Conservation (phyloP, 768 basidiomycete species). For the Trametes meyenii region DNA sequence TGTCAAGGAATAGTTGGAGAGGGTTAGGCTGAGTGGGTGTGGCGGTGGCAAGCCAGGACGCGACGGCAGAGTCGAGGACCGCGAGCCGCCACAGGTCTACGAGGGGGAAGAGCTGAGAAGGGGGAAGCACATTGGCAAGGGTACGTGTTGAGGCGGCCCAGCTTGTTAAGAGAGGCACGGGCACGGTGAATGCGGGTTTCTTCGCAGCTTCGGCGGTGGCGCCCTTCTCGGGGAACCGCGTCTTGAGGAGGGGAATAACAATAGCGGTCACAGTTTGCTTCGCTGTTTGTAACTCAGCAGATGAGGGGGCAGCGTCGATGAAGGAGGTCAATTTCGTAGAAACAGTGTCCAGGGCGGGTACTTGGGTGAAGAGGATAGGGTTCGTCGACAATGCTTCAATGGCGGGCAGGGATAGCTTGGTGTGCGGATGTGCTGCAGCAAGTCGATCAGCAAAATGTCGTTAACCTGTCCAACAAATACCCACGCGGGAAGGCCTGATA, state of each 20-base stretch:
- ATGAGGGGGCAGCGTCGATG: constrained; percentile 52
- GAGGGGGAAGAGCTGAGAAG: constrained; percentile 72
- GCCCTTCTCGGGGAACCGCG: constrained; percentile 46
- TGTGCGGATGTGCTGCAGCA: constrained; percentile 73
- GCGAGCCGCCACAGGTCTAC: constrained; percentile 84
- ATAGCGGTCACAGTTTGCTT: constrained; percentile 51
- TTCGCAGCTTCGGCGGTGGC: constrained; percentile 9
- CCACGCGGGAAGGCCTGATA: constrained; percentile 81
- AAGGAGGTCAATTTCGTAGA: constrained; percentile 62
- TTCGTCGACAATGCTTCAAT: constrained; percentile 65
- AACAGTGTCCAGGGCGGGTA: constrained; percentile 69
- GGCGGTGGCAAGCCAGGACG: constrained; percentile 47
- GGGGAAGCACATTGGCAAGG: constrained; percentile 49
- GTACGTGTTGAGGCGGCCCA: constrained; percentile 53
- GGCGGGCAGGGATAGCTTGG: constrained; percentile 57
- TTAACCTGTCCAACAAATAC: constrained; percentile 32
- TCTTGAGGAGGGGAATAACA: constrained; percentile 68
- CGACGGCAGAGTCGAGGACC: constrained; percentile 62
- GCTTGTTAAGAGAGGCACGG: constrained; percentile 42
- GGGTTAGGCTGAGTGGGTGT: constrained; percentile 39
- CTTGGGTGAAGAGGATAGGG: constrained; percentile 76
- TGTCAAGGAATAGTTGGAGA: constrained; percentile 48
- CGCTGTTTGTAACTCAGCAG: constrained; percentile 39
- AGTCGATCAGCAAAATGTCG: not conserved
- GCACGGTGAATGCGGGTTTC: constrained; percentile 34